Conservation (phyloP, 2,329 filamentous ascomycete genomes). For the Xylaria sp. region DNA sequence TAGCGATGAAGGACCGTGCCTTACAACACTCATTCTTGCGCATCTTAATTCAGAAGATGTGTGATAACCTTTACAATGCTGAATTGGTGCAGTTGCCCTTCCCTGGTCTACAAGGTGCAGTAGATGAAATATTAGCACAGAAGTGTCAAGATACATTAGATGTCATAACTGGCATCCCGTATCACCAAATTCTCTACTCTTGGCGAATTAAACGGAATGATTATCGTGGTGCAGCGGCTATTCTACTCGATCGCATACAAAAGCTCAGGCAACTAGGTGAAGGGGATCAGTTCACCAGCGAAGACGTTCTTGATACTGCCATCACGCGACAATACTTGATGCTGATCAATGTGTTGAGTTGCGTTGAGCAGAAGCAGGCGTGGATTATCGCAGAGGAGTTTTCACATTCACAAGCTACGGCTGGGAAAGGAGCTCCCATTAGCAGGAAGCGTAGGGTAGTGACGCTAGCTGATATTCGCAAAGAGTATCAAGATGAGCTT, state of each 20-base stretch:
- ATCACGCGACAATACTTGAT: conserved; percentile 84
- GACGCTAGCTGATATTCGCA: conserved; percentile 85
- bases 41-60: conserved; percentile 76
- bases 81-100: conserved; percentile 82
- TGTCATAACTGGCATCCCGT: conserved; percentile 73
- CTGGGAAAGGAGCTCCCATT: conserved; percentile 47
- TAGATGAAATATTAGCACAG: conserved; percentile 81
- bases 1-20: conserved; percentile 76
- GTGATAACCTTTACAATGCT: conserved; percentile 71
- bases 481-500: conserved; percentile 89
- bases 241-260: conserved; percentile 72
- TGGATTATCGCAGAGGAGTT: conserved; percentile 75
- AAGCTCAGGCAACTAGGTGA: conserved; percentile 70
- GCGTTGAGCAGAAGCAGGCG: conserved; percentile 80
- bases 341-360: conserved; percentile 91
- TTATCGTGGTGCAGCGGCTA: conserved; percentile 80
- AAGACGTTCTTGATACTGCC: conserved; percentile 70
- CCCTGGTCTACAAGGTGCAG: conserved; percentile 77
- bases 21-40: conserved; percentile 78
- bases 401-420: conserved; percentile 45
- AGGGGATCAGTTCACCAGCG: conserved; percentile 64
- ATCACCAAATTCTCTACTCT: conserved; percentile 89
- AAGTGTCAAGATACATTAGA: conserved; percentile 77
- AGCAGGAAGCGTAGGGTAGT: conserved; percentile 77
- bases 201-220: conserved; percentile 87